phyloP scores from a whole-genome alignment of 495 filamentous ascomycete species.

The Achaetomiella virescens region DNA sequence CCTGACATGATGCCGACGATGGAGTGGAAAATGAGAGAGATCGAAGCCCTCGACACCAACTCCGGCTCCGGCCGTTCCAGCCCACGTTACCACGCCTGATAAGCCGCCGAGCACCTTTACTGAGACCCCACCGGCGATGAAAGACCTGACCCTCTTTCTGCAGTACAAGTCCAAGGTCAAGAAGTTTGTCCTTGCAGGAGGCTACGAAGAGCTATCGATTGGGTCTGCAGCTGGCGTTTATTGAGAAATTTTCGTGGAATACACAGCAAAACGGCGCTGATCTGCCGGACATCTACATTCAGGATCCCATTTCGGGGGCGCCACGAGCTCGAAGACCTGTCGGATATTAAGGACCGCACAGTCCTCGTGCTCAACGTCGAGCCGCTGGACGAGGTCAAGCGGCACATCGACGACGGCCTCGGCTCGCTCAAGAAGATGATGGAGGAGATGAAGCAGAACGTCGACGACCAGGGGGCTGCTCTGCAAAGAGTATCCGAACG shows the following conservation, averaged over 20 bases:
- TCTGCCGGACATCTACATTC: constrained; percentile 94
- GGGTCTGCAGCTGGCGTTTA: constrained; percentile 92
- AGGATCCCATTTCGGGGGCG: constrained; percentile 93
- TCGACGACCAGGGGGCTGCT: constrained; percentile 71
- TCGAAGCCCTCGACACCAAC: constrained; percentile 17
- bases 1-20: constrained; percentile 34
- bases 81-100: constrained; percentile 34
- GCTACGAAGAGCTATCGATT: constrained; percentile 73
- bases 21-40: constrained; percentile 29
- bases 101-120: constrained; percentile 36
- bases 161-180: constrained; percentile 97
- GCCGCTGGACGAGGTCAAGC: constrained; percentile 91
- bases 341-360: constrained; percentile 90
- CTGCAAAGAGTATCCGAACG: constrained; percentile 86
- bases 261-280: constrained; percentile 90
- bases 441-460: constrained; percentile 68
- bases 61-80: constrained; percentile 11
- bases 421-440: constrained; percentile 73
- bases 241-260: constrained; percentile 98
- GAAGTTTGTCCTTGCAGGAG: constrained; percentile 85
- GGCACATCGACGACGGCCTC: constrained; percentile 88
- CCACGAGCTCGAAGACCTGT: constrained; percentile 89
- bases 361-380: constrained; percentile 94
- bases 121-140: constrained; percentile 68
- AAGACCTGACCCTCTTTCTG: constrained; percentile 90